These are phyloP conservation scores for Metschnikowia gruessii DNA, from an alignment of 805 yeast genomes.

Conservation along the genomic window DNA sequence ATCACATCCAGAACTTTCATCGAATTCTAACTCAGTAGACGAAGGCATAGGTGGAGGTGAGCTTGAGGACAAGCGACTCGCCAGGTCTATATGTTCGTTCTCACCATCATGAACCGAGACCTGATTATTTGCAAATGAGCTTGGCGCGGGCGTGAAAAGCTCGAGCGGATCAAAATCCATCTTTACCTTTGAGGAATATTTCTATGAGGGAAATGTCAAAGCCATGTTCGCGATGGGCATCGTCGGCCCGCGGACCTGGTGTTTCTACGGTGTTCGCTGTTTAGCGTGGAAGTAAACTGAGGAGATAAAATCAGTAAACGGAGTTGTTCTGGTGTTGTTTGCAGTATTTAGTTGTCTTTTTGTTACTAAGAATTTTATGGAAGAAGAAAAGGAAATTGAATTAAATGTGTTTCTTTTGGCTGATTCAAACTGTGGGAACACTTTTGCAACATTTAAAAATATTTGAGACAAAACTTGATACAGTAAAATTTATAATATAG, in stretches of 20 bases:
- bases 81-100: not conserved
- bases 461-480: no score
- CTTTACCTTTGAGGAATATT: not conserved
- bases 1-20: not conserved
- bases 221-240: not conserved
- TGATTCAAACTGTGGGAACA: no score
- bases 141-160: conserved; percentile 32
- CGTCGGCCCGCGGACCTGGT: not conserved
- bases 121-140: conserved; percentile 3
- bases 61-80: not conserved
- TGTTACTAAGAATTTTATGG: no score
- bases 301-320: no score
- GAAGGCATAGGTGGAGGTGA: not conserved
- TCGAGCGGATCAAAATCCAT: conserved; percentile 45
- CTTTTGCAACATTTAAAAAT: no score
- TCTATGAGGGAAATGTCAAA: not conserved
- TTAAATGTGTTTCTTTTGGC: no score
- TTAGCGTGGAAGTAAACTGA: no score
- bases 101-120: not conserved
- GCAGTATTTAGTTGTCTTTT: no score
- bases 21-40: not conserved
- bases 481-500: no score
- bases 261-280: no score
- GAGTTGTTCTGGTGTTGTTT: no score
- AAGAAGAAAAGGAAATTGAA: no score